Conservation (phyloP, 2,329 filamentous ascomycete genomes). For the Colletotrichum liaoningense region DNA sequence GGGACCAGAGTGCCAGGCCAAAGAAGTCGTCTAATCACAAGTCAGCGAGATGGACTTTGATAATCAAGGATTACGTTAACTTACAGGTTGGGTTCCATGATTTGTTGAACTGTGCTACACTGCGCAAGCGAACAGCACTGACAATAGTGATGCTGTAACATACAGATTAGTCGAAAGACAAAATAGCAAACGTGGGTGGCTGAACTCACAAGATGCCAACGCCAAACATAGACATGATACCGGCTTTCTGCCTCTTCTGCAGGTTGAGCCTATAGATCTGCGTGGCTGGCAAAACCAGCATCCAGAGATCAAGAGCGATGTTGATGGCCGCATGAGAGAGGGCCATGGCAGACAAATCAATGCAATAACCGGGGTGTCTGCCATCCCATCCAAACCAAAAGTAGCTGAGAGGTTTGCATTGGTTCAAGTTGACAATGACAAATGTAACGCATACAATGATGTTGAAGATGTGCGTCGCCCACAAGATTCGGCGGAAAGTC, state of each 20-base stretch:
- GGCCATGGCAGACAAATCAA: slow-evolving; percentile 19
- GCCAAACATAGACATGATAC: slow-evolving; percentile 31
- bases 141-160: slow-evolving; percentile 13
- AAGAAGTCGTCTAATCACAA: slow-evolving; percentile 39
- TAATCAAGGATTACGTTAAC: slow-evolving; percentile 46
- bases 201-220: slow-evolving; percentile 23
- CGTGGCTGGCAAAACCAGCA: slow-evolving; percentile 18
- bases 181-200: rapidly evolving
- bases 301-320: slow-evolving; percentile 26
- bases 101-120: slow-evolving; percentile 6
- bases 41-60: slow-evolving; percentile 53
- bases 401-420: slow-evolving; percentile 29
- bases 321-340: slow-evolving; percentile 20
- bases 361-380: slow-evolving; percentile 7
- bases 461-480: slow-evolving; percentile 36
- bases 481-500: slow-evolving; percentile 40
- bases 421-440: slow-evolving; percentile 48
- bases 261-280: slow-evolving; percentile 31
- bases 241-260: slow-evolving; percentile 27
- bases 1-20: slow-evolving; percentile 47
- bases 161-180: not conserved
- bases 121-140: slow-evolving; percentile 16
- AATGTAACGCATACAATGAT: slow-evolving; percentile 40
- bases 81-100: slow-evolving; percentile 31
- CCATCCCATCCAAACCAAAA: slow-evolving; percentile 33